Evolutionary conservation across 2,329 filamentous ascomycete genomes (phyloP).

Genomic region (Ophiocordyceps australis): DNA sequence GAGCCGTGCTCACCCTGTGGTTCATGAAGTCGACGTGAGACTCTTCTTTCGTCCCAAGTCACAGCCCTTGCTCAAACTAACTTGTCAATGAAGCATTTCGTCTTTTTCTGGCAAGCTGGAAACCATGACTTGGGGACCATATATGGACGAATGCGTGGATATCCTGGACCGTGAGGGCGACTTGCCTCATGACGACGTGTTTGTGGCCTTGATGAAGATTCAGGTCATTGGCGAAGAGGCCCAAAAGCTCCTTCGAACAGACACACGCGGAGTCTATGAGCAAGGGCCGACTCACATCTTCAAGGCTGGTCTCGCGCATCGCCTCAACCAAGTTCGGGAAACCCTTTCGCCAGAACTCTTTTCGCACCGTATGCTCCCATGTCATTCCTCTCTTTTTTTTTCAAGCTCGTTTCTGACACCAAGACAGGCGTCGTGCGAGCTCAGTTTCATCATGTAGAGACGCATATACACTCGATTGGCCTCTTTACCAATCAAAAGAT

Average conservation of each 20-base stretch:
- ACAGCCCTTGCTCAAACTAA: too few species aligned
- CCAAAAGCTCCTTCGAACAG: constrained; percentile 11
- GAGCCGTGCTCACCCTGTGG: constrained; percentile 29
- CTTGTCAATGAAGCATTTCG: too few species aligned
- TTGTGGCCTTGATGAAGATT: constrained; percentile 17
- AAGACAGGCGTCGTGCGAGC: constrained; percentile 11
- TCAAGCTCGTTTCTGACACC: too few species aligned
- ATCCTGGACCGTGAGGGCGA: constrained; percentile 25
- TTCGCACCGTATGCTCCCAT: constrained; percentile 10
- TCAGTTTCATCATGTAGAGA: constrained; percentile 12
- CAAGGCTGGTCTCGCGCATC: constrained; percentile 11
- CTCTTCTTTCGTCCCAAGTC: too few species aligned
- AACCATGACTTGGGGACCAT: constrained; percentile 33
- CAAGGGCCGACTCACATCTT: constrained; percentile 14
- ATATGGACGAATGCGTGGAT: constrained; percentile 38
- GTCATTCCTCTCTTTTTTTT: too few species aligned
- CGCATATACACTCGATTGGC: constrained; percentile 13
- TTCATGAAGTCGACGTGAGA: constrained; percentile 17
- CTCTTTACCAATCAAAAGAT: constrained; percentile 12
- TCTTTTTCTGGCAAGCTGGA: constrained; percentile 27
- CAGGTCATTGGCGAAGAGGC: constrained; percentile 22
- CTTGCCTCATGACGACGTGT: constrained; percentile 26
- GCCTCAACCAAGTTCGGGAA: constrained; percentile 9
- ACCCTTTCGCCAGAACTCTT: constrained; percentile 7
- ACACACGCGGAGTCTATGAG: constrained; percentile 9